A percentile compares a stretch with the other conserved stretches of the same genome.
phyloP scores from a whole-genome alignment of 352 stramenopile genomes.

The Phytophthora boehmeriae region DNA sequence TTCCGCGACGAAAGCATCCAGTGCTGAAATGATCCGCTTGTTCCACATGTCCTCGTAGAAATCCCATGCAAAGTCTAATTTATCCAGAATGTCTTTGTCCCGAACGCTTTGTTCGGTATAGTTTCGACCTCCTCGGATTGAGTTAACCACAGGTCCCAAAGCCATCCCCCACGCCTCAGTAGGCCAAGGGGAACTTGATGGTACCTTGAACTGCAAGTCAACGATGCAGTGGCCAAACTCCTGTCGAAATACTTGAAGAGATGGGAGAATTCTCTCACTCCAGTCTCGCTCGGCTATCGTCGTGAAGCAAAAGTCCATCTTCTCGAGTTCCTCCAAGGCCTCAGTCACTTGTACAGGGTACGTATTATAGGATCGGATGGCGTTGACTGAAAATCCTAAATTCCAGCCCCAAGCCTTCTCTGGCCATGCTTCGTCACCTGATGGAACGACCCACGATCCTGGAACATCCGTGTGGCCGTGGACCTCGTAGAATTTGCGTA shows the following conservation, averaged over 20 bases:
- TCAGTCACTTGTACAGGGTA: conserved; percentile 33
- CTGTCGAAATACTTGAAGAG: conserved; percentile 27
- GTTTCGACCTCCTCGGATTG: conserved; percentile 36
- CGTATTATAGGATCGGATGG: conserved; percentile 8
- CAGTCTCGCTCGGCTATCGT: conserved; percentile 47
- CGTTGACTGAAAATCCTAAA: conserved; percentile 35
- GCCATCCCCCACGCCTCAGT: conserved; percentile 30
- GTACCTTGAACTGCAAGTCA: conserved; percentile 29
- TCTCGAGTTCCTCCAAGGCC: conserved; percentile 26
- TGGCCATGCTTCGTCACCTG: conserved; percentile 19
- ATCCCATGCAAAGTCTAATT: conserved; percentile 54
- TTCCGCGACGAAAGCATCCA: conserved; percentile 36
- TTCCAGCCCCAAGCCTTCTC: conserved; percentile 32
- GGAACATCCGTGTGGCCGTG: conserved; percentile 39
- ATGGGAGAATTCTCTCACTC: conserved; percentile 39
- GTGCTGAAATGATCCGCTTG: conserved; percentile 39
- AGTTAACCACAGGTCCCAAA: conserved; percentile 41
- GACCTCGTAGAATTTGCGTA: conserved; percentile 33
- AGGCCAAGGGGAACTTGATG: conserved; percentile 28
- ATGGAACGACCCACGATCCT: conserved; percentile 27
- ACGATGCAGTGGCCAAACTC: conserved; percentile 40
- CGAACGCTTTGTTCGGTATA: conserved; percentile 40
- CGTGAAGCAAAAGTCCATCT: conserved; percentile 33
- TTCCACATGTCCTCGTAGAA: conserved; percentile 38
- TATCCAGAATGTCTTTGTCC: conserved; percentile 39